phyloP scores from a whole-genome alignment of 768 basidiomycete genomes.

The Suillus americanus region DNA sequence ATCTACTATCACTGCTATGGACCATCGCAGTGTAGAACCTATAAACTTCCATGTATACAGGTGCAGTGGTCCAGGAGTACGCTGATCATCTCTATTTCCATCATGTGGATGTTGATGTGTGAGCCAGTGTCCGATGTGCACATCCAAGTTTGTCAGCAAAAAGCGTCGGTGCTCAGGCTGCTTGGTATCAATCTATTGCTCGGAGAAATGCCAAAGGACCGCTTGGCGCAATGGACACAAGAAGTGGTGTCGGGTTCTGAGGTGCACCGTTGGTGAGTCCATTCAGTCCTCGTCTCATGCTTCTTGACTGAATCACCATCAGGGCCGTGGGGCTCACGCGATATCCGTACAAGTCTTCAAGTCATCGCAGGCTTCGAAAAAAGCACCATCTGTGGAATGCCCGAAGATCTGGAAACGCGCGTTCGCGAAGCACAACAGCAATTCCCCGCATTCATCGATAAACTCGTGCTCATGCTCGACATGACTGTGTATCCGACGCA shows the following conservation, averaged over 20 bases:
- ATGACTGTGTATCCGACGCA: not conserved
- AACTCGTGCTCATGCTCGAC: not conserved
- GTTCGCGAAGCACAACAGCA: not conserved
- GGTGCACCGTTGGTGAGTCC: not conserved
- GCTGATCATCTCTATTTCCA: not conserved
- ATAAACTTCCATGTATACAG: not conserved
- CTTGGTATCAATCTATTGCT: not conserved
- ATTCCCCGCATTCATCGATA: not conserved
- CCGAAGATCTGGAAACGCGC: not conserved
- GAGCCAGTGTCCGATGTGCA: not conserved
- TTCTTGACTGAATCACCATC: not conserved
- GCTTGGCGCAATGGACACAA: not conserved
- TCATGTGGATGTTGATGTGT: not conserved
- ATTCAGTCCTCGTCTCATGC: not conserved
- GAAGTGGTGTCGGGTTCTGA: not conserved
- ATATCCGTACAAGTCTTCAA: not conserved
- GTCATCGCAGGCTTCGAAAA: not conserved
- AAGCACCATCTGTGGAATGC: not conserved
- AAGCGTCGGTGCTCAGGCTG: not conserved
- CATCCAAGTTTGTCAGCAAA: not conserved
- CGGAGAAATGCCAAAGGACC: not conserved
- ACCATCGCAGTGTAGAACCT: not conserved
- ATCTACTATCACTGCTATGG: not conserved
- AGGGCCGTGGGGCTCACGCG: not conserved
- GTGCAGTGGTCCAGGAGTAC: not conserved